phyloP scores from a whole-genome alignment of 2,329 filamentous ascomycete genomes.

The Mycosphaerella sp. region DNA sequence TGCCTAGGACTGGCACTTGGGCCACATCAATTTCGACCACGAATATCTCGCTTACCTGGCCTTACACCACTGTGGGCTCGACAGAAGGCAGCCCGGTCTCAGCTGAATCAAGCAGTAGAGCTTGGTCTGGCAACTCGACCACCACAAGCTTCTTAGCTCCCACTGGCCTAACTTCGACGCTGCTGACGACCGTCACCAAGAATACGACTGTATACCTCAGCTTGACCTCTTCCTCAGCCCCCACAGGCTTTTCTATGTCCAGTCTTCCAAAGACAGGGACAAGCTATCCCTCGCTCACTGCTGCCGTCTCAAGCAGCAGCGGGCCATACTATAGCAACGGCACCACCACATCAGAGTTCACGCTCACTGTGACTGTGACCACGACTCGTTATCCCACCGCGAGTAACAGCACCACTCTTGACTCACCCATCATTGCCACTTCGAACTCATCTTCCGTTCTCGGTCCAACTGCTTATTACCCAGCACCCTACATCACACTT shows the following conservation, averaged over 20 bases:
- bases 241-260: background rate
- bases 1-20: too few relatives aligned
- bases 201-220: background rate
- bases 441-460: background rate
- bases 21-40: too few relatives aligned
- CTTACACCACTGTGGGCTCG: background rate
- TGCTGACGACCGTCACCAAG: background rate
- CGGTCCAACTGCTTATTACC: background rate
- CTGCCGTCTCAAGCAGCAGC: background rate
- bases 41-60: too few relatives aligned
- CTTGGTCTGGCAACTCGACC: background rate
- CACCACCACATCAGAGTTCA: too few relatives aligned
- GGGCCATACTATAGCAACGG: too few relatives aligned
- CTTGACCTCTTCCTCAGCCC: background rate
- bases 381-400: too few relatives aligned
- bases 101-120: background rate
- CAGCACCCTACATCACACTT: background rate
- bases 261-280: background rate
- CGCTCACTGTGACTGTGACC: too few relatives aligned
- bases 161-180: background rate
- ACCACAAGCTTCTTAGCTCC: background rate
- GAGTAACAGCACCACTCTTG: background rate
- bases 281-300: background rate
- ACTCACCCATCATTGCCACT: background rate
- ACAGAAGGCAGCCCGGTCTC: background rate